Conservation (phyloP, 1,284 basidiomycete species). For the Mycena citricolor region DNA sequence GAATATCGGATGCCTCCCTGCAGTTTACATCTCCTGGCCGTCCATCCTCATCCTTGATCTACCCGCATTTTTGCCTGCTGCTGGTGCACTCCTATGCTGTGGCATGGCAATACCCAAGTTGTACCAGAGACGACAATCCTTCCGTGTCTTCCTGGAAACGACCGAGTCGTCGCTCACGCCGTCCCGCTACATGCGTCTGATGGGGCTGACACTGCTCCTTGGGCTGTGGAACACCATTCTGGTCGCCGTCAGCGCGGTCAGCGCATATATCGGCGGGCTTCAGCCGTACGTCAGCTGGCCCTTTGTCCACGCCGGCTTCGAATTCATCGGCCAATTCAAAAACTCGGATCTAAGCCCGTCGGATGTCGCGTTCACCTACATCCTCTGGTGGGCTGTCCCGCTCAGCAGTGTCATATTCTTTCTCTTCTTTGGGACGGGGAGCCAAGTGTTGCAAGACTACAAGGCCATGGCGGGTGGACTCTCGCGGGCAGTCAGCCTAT, state of each 20-base stretch:
- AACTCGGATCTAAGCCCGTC: too few species aligned
- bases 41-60: slow-evolving; percentile 35
- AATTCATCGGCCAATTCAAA: slow-evolving; percentile 35
- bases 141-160: background rate
- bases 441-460: slow-evolving; percentile 15
- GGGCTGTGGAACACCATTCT: slow-evolving; percentile 7
- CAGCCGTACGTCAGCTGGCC: slow-evolving; percentile 7
- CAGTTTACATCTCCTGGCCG: slow-evolving; percentile 37
- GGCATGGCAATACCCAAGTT: slow-evolving; percentile 37
- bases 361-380: too few species aligned
- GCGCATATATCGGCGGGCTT: slow-evolving; percentile 1
- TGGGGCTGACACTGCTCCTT: slow-evolving; percentile 3
- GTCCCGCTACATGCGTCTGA: slow-evolving; percentile 5
- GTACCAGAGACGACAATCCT: slow-evolving; percentile 27
- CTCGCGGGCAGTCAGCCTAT: too few species aligned
- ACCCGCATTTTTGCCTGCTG: slow-evolving; percentile 38
- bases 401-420: slow-evolving; percentile 14
- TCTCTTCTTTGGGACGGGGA: slow-evolving; percentile 14
- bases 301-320: slow-evolving; percentile 9
- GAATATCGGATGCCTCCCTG: slow-evolving; percentile 42
- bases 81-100: background rate
- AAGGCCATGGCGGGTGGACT: background rate
- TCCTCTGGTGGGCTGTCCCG: slow-evolving; percentile 14
- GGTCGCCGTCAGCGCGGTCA: background rate
- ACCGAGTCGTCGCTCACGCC: background rate